Evolutionary conservation across 1,139 yeast species (phyloP).

Genomic region (Yamadazyma membranifaciens): DNA sequence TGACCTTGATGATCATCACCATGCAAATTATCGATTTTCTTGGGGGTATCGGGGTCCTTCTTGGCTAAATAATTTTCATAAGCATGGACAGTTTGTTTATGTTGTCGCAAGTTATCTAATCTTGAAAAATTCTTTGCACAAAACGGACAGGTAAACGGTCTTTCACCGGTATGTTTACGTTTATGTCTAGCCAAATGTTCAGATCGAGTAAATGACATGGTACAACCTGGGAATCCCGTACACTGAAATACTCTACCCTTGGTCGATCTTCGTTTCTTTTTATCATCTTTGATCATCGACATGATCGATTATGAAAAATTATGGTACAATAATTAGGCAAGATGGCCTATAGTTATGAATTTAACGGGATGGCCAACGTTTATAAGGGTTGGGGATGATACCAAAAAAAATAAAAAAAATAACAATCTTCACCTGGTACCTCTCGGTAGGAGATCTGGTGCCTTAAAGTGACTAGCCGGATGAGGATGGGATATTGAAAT

Average conservation of each 20-base stretch:
- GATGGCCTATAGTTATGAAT: too few species aligned
- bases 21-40: neutral
- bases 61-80: conserved; percentile 53
- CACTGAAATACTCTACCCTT: conserved; percentile 78
- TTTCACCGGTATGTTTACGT: conserved; percentile 91
- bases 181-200: conserved; percentile 93
- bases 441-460: neutral
- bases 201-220: conserved; percentile 82
- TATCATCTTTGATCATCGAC: conserved; percentile 6
- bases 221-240: conserved; percentile 82
- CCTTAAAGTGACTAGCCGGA: neutral
- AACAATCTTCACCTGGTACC: too few species aligned
- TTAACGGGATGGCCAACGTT: too few species aligned
- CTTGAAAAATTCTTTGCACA: conserved; percentile 82
- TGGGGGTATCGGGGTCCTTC: conserved; percentile 10
- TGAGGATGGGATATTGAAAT: neutral
- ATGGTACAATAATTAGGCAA: too few species aligned
- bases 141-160: conserved; percentile 85
- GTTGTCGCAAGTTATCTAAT: conserved; percentile 86
- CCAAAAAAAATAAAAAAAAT: too few species aligned
- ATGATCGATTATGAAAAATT: too few species aligned
- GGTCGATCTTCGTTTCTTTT: conserved; percentile 36
- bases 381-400: too few species aligned
- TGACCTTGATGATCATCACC: neutral
- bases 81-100: conserved; percentile 89